phyloP scores from a whole-genome alignment of 495 filamentous ascomycete genomes.

The Aspergillus cristatus region DNA sequence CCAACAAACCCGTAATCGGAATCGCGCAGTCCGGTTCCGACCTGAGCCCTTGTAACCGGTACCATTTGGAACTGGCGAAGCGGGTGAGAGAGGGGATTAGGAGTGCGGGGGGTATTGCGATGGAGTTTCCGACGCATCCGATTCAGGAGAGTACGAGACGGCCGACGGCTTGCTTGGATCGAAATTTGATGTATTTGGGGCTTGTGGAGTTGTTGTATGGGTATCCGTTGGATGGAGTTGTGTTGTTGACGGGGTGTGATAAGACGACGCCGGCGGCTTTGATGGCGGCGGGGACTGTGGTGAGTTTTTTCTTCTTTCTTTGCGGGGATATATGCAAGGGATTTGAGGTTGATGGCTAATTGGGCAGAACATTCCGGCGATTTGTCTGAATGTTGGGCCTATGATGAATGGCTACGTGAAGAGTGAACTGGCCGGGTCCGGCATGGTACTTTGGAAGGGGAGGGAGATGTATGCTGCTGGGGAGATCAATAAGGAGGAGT shows the following conservation, averaged over 20 bases:
- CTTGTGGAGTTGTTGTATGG: constrained; percentile 44
- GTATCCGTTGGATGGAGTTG: constrained; percentile 47
- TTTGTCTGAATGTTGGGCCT: constrained; percentile 47
- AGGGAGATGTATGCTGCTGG: constrained; percentile 43
- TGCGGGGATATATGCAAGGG: too few species aligned
- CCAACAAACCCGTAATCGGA: constrained; percentile 47
- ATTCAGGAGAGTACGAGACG: constrained; percentile 44
- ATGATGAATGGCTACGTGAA: constrained; percentile 46
- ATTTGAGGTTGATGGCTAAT: constrained; percentile 1
- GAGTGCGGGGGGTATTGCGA: constrained; percentile 43
- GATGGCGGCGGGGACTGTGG: constrained; percentile 50
- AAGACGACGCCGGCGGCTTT: constrained; percentile 48
- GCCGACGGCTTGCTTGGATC: constrained; percentile 44
- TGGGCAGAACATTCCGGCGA: constrained; percentile 41
- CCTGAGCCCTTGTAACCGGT: constrained; percentile 43
- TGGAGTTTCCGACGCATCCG: constrained; percentile 48
- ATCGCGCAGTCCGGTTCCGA: constrained; percentile 49
- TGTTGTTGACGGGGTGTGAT: constrained; percentile 49
- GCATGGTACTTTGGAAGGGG: constrained; percentile 43
- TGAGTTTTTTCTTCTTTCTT: constrained; percentile 13
- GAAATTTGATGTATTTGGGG: constrained; percentile 43
- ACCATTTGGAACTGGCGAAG: constrained; percentile 44
- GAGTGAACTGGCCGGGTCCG: constrained; percentile 34
- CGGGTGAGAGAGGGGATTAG: constrained; percentile 46
- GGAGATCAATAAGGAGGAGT: constrained; percentile 37